Evolutionary conservation across 192 early-diverging fungal genomes (phyloP), one percentile per base, ranked within the genome.

Genomic region (Podila epicladia): DNA sequence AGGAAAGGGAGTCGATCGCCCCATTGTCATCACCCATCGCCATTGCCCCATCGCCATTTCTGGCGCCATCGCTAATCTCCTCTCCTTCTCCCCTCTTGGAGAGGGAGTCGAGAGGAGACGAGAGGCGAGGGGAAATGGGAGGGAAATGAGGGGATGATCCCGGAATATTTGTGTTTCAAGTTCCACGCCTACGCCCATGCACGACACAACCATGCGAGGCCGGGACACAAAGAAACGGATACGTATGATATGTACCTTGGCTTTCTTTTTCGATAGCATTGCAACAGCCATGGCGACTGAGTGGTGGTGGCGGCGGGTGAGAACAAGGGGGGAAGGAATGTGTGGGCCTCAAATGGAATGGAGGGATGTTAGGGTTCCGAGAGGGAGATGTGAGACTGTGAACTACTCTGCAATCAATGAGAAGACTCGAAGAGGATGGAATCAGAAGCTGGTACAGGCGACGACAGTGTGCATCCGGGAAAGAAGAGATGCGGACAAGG

Each of bases 191-290:
- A 28, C 22, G 22, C 22, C 55, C 55, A 58, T 58, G 55, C n/a
- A 3, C 12, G 26, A 58, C 26, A 20, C 9, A 28, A 58, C 55
- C 26, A 58, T 26, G n/a, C 22, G 55, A 58, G 55, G 11, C 35
- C 35, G 35, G 26, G 55, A 58, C 41, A 15, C 15, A 45, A 45
- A 45, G 41, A 15, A 45, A 17, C 41, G n/a, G n/a, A n/a, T n/a
- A n/a, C n/a, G n/a, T n/a, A n/a, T n/a, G 41, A 45, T 45, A 45
- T 3, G 8, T 75, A 75, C 74, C 74, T 75, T 75, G 8, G 45
- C 41, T 28, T 75, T 75, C 55, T 51, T 75, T 55, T 65, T 75
- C 41, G 74, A 26, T 2, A 57, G 62, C 61, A 75, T 58, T 19
- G 74, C 74, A 22, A 75, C 62, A 13, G 74, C 74, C 74, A 75